A percentile compares a stretch with the other conserved stretches of the same genome.
Conservation (phyloP, 192 early-diverging fungal species). For the Geosiphon pyriformis region DNA sequence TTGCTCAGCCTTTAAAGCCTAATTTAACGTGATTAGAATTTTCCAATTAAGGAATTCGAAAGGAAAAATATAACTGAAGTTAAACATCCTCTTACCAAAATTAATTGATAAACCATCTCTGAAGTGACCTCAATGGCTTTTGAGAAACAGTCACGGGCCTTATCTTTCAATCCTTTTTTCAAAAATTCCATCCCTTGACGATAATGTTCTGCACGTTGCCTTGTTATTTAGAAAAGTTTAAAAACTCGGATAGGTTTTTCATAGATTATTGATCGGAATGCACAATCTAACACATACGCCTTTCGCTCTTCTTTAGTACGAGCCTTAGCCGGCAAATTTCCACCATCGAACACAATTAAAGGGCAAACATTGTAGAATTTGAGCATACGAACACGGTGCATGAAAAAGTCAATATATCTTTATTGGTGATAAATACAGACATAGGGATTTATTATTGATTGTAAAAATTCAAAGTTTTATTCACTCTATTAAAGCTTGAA, state of each 20-base stretch:
- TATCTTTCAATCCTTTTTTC: slow-evolving; percentile 46
- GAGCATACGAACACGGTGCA: slow-evolving; percentile 71
- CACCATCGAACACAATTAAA: slow-evolving; percentile 94
- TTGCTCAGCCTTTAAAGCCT: slow-evolving; percentile 54
- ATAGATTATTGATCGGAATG: background rate
- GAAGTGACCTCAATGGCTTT: slow-evolving; percentile 78
- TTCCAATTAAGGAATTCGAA: slow-evolving; percentile 13
- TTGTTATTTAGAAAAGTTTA: slow-evolving; percentile 19
- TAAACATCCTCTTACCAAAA: slow-evolving; percentile 47
- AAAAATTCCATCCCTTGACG: slow-evolving; percentile 52
- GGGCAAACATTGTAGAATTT: slow-evolving; percentile 67
- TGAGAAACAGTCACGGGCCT: slow-evolving; percentile 72
- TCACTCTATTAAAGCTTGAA: too few relatives aligned
- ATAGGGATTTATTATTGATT: too few relatives aligned
- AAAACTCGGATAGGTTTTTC: background rate
- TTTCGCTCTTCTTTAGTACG: slow-evolving; percentile 65
- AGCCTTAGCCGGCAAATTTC: slow-evolving; percentile 76
- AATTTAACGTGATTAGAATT: slow-evolving; percentile 3
- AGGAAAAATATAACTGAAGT: background rate
- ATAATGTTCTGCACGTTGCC: slow-evolving; percentile 53
- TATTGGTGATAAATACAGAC: background rate
- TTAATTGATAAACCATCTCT: slow-evolving; percentile 72
- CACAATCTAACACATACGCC: slow-evolving; percentile 36
- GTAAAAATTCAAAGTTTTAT: too few relatives aligned
- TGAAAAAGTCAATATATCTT: slow-evolving; percentile 78